Conservation (phyloP, 148 eudicot genomes). For the Vaccinium corymbosum region DNA sequence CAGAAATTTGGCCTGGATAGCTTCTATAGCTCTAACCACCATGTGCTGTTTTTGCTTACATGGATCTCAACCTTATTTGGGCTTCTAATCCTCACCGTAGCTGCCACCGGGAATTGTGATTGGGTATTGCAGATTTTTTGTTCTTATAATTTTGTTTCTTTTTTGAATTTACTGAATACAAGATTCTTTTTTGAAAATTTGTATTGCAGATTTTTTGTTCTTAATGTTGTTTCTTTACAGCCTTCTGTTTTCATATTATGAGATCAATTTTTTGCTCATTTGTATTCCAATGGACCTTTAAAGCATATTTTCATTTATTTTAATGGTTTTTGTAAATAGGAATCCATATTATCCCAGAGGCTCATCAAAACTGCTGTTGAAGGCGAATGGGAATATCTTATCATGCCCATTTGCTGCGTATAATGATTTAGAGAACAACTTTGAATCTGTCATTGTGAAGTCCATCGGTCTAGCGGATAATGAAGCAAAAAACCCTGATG, state of each 20-base stretch:
- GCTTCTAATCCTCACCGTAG: too few relatives aligned
- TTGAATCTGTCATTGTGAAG: constrained; percentile 50
- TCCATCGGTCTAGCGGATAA: constrained; percentile 48
- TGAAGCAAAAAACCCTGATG: constrained; percentile 37
- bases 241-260: background rate
- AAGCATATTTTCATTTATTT: background rate
- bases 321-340: constrained; percentile 17
- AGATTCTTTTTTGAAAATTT: background rate
- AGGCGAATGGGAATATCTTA: constrained; percentile 66
- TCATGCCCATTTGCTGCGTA: constrained; percentile 55
- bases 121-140: too few relatives aligned
- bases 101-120: too few relatives aligned
- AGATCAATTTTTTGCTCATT: constrained; percentile 9
- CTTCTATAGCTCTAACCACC: too few relatives aligned
- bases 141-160: too few relatives aligned
- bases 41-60: too few relatives aligned
- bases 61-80: too few relatives aligned
- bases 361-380: constrained; percentile 14
- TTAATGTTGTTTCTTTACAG: too few relatives aligned
- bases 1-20: too few relatives aligned
- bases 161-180: background rate
- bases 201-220: constrained; percentile 1
- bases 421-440: constrained; percentile 48
- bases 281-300: background rate
- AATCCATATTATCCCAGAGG: constrained; percentile 19